These are phyloP conservation scores for Coriolopsis trogii DNA, from an alignment of 1,284 basidiomycete species.

Conservation along the genomic window DNA sequence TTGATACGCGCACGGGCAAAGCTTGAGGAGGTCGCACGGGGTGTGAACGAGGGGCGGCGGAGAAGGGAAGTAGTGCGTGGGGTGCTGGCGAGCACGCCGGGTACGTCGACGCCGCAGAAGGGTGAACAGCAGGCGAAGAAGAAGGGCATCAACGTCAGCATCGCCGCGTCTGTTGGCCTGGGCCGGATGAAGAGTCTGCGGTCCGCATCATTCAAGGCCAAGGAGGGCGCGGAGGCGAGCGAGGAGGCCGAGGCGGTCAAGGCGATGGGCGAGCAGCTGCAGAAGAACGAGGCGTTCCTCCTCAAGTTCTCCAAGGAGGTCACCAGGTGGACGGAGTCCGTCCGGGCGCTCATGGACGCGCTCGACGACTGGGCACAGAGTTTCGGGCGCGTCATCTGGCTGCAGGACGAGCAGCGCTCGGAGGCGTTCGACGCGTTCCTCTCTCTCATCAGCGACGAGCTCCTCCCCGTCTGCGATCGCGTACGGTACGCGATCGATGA, in stretches of 20 bases:
- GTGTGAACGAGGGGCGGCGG: slow-evolving; percentile 87
- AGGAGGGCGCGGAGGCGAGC: slow-evolving; percentile 41
- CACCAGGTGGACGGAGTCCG: slow-evolving; percentile 59
- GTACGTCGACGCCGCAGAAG: slow-evolving; percentile 19
- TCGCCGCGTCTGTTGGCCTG: slow-evolving; percentile 59
- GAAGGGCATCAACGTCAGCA: slow-evolving; percentile 44
- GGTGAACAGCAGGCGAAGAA: slow-evolving; percentile 42
- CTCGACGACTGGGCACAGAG: slow-evolving; percentile 62
- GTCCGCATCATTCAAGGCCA: slow-evolving; percentile 32
- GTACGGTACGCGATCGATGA: slow-evolving; percentile 51
- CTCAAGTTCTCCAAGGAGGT: slow-evolving; percentile 61
- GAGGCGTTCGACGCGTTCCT: slow-evolving; percentile 80
- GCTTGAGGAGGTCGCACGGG: slow-evolving; percentile 79
- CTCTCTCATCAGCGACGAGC: slow-evolving; percentile 53
- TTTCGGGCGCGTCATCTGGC: slow-evolving; percentile 71
- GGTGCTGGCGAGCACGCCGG: slow-evolving; percentile 45
- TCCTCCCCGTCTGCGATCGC: slow-evolving; percentile 53
- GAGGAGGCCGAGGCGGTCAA: slow-evolving; percentile 61
- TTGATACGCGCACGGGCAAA: slow-evolving; percentile 66
- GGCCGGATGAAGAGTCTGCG: slow-evolving; percentile 59
- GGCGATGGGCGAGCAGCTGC: slow-evolving; percentile 56
- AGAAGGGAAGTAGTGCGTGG: slow-evolving; percentile 85
- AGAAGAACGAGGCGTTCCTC: slow-evolving; percentile 47
- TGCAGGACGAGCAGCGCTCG: slow-evolving; percentile 47
- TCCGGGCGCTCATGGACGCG: slow-evolving; percentile 45